phyloP scores from a whole-genome alignment of 495 filamentous ascomycete genomes.

The Acidomyces sp. region DNA sequence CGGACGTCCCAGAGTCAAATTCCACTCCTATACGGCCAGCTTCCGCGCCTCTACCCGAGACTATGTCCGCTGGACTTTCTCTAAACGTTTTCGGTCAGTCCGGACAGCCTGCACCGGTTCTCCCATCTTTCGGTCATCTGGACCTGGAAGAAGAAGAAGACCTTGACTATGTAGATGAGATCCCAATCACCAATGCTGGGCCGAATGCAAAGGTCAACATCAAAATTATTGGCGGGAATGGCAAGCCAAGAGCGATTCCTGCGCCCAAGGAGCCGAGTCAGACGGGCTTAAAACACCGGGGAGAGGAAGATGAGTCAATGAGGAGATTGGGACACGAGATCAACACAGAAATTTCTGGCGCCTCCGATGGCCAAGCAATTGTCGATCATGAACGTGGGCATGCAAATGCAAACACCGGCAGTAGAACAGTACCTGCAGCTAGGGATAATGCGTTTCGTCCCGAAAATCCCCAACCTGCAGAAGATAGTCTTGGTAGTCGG shows the following conservation, averaged over 20 bases:
- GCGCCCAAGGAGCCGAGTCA: conserved; percentile 3
- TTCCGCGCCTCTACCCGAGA: no score
- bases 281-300: background rate
- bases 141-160: background rate
- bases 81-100: no score
- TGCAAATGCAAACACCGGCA: background rate
- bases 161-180: conserved; percentile 1
- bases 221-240: conserved; percentile 8
- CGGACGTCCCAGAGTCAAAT: no score
- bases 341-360: conserved; percentile 1
- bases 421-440: no score
- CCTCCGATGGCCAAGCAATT: no score
- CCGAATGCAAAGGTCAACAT: conserved; percentile 21
- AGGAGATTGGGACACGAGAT: conserved; percentile 9
- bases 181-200: conserved; percentile 20
- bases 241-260: conserved; percentile 7
- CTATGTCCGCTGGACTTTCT: no score
- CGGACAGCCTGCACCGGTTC: no score
- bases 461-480: background rate
- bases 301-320: conserved; percentile 8
- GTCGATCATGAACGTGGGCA: no score
- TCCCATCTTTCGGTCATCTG: no score
- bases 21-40: no score
- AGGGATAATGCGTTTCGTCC: conserved; percentile 15
- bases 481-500: conserved; percentile 6